Conservation (phyloP, 257 asterid genomes). For the Galeopsis tetrahit region DNA sequence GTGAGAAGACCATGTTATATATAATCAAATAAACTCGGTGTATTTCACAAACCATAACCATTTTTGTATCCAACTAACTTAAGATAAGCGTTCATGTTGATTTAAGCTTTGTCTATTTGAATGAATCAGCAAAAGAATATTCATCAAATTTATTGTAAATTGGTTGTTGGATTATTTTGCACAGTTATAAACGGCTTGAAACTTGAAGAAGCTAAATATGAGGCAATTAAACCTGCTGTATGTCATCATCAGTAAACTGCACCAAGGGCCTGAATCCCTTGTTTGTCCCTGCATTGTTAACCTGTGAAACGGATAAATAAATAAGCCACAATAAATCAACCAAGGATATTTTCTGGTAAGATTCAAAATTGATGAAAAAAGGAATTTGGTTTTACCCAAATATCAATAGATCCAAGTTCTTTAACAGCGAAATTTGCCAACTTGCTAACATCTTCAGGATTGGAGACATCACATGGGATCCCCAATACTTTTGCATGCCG, state of each 20-base stretch:
- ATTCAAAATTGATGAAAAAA: not conserved
- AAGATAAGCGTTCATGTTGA: not conserved
- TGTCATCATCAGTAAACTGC: constrained; percentile 79
- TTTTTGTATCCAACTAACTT: constrained; percentile 10
- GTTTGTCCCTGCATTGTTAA: constrained; percentile 97
- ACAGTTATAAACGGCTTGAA: not conserved
- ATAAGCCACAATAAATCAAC: constrained; percentile 17
- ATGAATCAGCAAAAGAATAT: not conserved
- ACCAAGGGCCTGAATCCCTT: constrained; percentile 97
- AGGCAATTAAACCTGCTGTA: constrained; percentile 67
- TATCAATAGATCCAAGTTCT: constrained; percentile 79
- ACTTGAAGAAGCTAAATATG: constrained; percentile 6
- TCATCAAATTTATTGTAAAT: not conserved
- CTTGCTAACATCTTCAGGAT: constrained; percentile 77
- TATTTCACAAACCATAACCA: constrained; percentile 17
- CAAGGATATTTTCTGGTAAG: not conserved
- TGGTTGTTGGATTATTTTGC: not conserved
- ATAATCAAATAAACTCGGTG: not conserved
- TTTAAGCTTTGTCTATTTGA: not conserved
- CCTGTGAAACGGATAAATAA: constrained; percentile 49
- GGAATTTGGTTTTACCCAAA: constrained; percentile 66
- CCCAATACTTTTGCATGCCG: constrained; percentile 82
- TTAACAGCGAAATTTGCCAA: constrained; percentile 69
- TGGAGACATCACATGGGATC: constrained; percentile 87
- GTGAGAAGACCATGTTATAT: not conserved